A percentile compares a stretch with the other conserved stretches of the same genome.
Evolutionary conservation across 106 monocot species (phyloP).

Genomic region (Phalaenopsis equestris): DNA sequence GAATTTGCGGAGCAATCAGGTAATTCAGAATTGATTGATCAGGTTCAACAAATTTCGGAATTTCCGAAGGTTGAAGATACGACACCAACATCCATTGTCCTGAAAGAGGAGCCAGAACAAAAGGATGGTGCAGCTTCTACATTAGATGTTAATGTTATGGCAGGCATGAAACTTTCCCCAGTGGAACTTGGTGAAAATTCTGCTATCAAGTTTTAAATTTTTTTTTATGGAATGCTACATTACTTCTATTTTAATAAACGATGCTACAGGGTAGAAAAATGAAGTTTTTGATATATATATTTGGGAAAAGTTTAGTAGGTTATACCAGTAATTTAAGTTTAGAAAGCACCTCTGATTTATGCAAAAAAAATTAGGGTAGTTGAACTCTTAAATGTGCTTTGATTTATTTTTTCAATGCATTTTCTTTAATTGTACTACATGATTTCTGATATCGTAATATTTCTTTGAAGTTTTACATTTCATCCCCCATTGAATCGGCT

Average conservation of each 20-base stretch:
- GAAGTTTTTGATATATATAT: neutral
- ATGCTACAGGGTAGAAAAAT: neutral
- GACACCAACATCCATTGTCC: constrained; percentile 8
- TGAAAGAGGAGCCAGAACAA: constrained; percentile 19
- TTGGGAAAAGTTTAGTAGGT: neutral
- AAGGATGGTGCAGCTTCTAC: constrained; percentile 10
- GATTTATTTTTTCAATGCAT: too few relatives aligned
- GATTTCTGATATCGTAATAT: too few relatives aligned
- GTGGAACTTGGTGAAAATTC: neutral
- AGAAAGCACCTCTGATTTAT: neutral
- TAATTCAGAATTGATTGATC: constrained; percentile 9
- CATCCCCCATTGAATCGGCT: too few relatives aligned
- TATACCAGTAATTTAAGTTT: neutral
- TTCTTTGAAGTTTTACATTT: too few relatives aligned
- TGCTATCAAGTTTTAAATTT: neutral
- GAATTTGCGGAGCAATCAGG: constrained; percentile 10
- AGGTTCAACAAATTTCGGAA: constrained; percentile 8
- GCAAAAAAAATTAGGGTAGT: too few relatives aligned
- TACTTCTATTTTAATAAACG: neutral
- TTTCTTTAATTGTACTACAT: too few relatives aligned
- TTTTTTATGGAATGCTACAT: neutral
- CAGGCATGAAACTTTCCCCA: constrained; percentile 14
- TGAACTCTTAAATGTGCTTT: neutral
- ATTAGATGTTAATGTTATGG: constrained; percentile 5
- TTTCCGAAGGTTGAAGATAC: constrained; percentile 6